Base-by-base conservation (phyloP, 2,329 filamentous ascomycete species). In the Curvularia spicifera region DNA sequence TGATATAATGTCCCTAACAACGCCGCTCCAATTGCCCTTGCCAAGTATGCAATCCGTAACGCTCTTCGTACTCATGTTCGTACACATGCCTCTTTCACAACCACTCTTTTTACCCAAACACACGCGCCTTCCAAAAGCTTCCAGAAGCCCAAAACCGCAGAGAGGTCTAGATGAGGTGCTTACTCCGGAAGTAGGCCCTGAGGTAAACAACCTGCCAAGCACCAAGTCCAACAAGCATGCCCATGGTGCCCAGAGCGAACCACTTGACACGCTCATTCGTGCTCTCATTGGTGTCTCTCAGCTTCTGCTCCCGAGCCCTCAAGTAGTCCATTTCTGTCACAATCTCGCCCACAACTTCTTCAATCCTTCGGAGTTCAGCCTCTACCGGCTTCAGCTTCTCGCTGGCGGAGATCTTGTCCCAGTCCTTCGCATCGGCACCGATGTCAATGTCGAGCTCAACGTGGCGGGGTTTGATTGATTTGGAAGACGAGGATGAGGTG, bases 341-440 rank as follows among this genome's bases (percentile, higher is more conserved):
- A 64, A 98, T 88, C 81, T 98, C 94, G 66, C 83, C 84, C 39
- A 96, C 90, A 75, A 94, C 85, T 81, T 97, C 95, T 78, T 97
- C 93, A 73, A 98, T 91, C 68, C 93, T 88, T 72, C 93, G 89
- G 73, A 99, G 86, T 78, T 98, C 95, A 18, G 91, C 93, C 82
- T 99, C 95, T 70, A 97, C 87, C 47, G 95, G 95, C 86, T 97
- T 96, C 70, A 99, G 88, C 85, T 98, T 98, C 86, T 99, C 95
- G 64, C 89, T 91, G 57, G 92, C 92, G 81, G 97, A 93, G 76
- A 98, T 96, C 69, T 92, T 92, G 66, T 89, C 93, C 95, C 95
- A 99, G 82, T 99, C 95, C 79, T 96, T 96, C 66, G 95, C 95
- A 78, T 97, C 93, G 79, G 93, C 93, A 72, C 93, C 93, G 71